Conservation (phyloP, 306 rosid genomes). For the Quercus variabilis region DNA sequence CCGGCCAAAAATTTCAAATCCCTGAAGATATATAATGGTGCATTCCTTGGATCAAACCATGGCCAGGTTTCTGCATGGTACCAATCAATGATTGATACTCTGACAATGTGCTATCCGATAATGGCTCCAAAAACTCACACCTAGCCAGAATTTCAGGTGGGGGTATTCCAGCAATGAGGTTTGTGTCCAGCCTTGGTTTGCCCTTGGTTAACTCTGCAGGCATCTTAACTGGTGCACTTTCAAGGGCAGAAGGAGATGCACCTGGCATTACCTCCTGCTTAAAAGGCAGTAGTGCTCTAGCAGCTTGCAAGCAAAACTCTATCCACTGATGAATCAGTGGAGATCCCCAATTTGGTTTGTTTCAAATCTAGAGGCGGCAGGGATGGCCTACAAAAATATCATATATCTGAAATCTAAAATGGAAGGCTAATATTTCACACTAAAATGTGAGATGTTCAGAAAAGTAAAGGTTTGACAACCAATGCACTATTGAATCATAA, state of each 20-base stretch:
- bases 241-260: slow-evolving; percentile 63
- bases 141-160: slow-evolving; percentile 57
- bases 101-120: slow-evolving; percentile 44
- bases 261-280: slow-evolving; percentile 91
- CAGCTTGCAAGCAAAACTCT: slow-evolving; percentile 90
- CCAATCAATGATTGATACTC: slow-evolving; percentile 63
- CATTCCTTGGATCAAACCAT: slow-evolving; percentile 36
- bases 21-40: slow-evolving; percentile 27
- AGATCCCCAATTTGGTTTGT: slow-evolving; percentile 67
- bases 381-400: slow-evolving; percentile 57
- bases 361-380: slow-evolving; percentile 64
- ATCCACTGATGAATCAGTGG: slow-evolving; percentile 87
- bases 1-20: slow-evolving; percentile 23
- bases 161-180: slow-evolving; percentile 77
- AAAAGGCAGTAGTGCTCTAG: slow-evolving; percentile 75
- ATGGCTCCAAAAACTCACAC: slow-evolving; percentile 88
- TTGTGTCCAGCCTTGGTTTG: slow-evolving; percentile 67
- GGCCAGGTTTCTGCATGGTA: slow-evolving; percentile 44
- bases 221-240: slow-evolving; percentile 29
- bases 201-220: slow-evolving; percentile 57
- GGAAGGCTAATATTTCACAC: not conserved
- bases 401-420: not conserved
- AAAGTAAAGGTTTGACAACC: not conserved
- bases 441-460: not conserved
- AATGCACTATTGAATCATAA: not conserved